phyloP scores from a whole-genome alignment of 495 filamentous ascomycete species.

The Lasiosphaeria miniovina region DNA sequence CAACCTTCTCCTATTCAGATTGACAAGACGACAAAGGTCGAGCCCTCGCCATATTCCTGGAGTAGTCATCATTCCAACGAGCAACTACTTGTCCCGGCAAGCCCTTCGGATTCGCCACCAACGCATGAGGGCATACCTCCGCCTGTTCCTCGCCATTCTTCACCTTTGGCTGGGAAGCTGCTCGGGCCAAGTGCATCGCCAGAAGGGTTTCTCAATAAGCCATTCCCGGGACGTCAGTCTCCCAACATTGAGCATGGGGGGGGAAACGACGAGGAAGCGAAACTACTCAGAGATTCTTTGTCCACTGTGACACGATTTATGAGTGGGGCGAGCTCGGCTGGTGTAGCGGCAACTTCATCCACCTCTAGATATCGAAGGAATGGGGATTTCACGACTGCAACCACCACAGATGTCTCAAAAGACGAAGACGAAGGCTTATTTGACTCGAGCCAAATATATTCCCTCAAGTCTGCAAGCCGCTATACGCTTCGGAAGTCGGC shows the following conservation, averaged over 20 bases:
- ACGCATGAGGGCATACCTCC: conserved; percentile 28
- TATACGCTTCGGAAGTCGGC: conserved; percentile 38
- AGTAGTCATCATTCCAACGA: conserved; percentile 65
- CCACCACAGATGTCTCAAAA: conserved; percentile 28
- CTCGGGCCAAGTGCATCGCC: conserved; percentile 20
- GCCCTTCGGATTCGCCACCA: conserved; percentile 30
- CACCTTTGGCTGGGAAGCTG: conserved; percentile 18
- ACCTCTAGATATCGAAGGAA: conserved; percentile 37
- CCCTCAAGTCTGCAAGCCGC: conserved; percentile 52
- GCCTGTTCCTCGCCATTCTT: conserved; percentile 33
- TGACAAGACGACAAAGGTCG: conserved; percentile 53
- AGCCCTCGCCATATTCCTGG: conserved; percentile 65
- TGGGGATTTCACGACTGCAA: conserved; percentile 21
- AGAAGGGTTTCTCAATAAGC: conserved; percentile 47
- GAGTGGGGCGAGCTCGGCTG: conserved; percentile 15
- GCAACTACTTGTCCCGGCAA: conserved; percentile 49
- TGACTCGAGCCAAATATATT: conserved; percentile 51
- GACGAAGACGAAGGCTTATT: conserved; percentile 44
- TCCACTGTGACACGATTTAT: conserved; percentile 46
- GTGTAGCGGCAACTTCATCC: conserved; percentile 10
- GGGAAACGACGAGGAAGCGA: conserved; percentile 67
- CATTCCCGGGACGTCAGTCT: conserved; percentile 43
- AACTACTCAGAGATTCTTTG: conserved; percentile 61
- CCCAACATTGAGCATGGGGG: conserved; percentile 40
- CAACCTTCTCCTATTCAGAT: conserved; percentile 57